A percentile compares a stretch with the other conserved stretches of the same genome.
These are phyloP conservation scores for Periconia macrospinosa DNA, from an alignment of 2,329 filamentous ascomycete species.

Conservation along the genomic window DNA sequence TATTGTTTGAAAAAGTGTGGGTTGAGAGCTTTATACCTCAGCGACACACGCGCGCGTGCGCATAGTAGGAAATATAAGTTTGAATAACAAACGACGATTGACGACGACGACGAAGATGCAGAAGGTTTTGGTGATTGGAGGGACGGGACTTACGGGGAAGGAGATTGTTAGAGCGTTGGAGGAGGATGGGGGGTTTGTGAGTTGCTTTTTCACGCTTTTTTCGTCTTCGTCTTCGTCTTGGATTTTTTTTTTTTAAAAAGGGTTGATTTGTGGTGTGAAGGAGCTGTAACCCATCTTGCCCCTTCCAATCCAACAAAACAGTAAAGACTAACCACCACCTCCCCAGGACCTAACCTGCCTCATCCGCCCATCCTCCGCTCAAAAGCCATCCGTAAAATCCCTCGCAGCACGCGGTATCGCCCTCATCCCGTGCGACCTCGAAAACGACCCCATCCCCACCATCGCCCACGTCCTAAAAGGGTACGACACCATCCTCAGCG, in stretches of 20 bases:
- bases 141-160: not conserved
- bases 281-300: too few species aligned
- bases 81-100: too few species aligned
- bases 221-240: too few species aligned
- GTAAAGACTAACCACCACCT: not conserved
- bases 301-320: not conserved
- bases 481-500: constrained; percentile 26
- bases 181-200: not conserved
- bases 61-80: too few species aligned
- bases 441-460: constrained; percentile 41
- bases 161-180: not conserved
- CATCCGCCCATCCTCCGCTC: constrained; percentile 50
- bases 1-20: too few species aligned
- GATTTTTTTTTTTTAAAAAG: too few species aligned
- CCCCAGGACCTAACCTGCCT: constrained; percentile 26
- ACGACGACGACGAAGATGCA: not conserved
- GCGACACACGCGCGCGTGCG: too few species aligned
- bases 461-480: constrained; percentile 45
- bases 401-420: constrained; percentile 49
- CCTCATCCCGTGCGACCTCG: constrained; percentile 49
- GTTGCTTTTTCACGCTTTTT: not conserved
- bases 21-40: too few species aligned
- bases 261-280: too few species aligned
- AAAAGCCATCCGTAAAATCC: constrained; percentile 48
- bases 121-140: not conserved